Evolutionary conservation across 2,329 filamentous ascomycete genomes (phyloP).

Genomic region (Tolypocladium sp.): DNA sequence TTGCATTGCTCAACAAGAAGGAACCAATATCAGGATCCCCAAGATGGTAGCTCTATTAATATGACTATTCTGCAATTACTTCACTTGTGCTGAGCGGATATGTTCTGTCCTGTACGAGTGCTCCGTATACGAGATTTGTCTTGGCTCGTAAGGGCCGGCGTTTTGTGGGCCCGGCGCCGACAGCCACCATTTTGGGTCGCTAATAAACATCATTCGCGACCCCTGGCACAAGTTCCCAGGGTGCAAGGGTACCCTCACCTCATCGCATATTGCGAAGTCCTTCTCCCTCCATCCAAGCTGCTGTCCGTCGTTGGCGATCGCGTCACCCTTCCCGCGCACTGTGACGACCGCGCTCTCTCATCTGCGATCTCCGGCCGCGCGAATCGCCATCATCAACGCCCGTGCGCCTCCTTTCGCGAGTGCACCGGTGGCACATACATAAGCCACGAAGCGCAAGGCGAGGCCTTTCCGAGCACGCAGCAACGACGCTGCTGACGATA

Average conservation of each 20-base stretch:
- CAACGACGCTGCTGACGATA: background rate
- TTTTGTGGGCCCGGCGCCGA: conserved; percentile 8
- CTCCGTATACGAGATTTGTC: background rate
- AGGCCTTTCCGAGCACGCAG: background rate
- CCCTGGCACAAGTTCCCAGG: background rate
- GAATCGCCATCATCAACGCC: background rate
- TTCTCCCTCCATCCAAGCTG: background rate
- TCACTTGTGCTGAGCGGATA: background rate
- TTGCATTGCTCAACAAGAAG: background rate
- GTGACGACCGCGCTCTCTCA: background rate
- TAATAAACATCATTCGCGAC: background rate
- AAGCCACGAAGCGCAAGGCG: background rate
- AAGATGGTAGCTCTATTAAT: background rate
- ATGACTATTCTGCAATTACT: background rate
- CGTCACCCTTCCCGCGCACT: background rate
- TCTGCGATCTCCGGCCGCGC: background rate
- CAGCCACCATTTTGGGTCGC: background rate
- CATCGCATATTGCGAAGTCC: background rate
- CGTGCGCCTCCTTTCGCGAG: background rate
- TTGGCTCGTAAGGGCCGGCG: conserved; percentile 1
- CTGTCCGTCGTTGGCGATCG: background rate
- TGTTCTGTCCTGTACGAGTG: background rate
- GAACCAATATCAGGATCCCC: background rate
- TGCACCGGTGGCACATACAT: background rate
- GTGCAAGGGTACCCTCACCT: background rate